phyloP scores from a whole-genome alignment of 129 eudicot genomes.

The Escallonia herrerae region DNA sequence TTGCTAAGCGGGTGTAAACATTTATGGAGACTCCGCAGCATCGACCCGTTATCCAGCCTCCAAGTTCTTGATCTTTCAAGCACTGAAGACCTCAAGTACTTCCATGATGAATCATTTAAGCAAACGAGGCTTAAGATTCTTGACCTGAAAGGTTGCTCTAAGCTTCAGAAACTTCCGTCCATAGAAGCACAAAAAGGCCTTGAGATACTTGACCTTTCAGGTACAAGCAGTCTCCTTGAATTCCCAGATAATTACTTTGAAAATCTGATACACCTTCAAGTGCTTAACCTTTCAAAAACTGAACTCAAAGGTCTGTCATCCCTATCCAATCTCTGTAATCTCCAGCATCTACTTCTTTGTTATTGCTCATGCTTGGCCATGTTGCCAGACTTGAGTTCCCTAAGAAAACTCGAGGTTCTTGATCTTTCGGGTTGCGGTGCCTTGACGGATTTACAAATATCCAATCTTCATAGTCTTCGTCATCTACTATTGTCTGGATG shows the following conservation, averaged over 20 bases:
- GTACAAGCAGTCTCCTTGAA: constrained; percentile 14
- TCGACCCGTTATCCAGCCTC: constrained; percentile 25
- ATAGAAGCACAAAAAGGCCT: constrained; percentile 23
- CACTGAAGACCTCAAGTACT: constrained; percentile 19
- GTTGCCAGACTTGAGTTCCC: constrained; percentile 21
- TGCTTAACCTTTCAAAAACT: constrained; percentile 40
- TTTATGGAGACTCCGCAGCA: constrained; percentile 34
- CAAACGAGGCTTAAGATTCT: constrained; percentile 25
- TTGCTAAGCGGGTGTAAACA: constrained; percentile 26
- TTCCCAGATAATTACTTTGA: constrained; percentile 24
- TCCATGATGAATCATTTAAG: constrained; percentile 31
- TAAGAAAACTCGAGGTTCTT: constrained; percentile 33
- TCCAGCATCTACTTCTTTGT: constrained; percentile 32
- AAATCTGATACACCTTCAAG: constrained; percentile 20
- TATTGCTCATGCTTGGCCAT: constrained; percentile 16
- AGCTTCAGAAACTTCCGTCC: constrained; percentile 12
- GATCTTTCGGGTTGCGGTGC: constrained; percentile 33
- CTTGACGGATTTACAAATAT: constrained; percentile 12
- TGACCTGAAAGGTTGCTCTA: constrained; percentile 26
- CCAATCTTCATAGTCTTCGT: too few relatives aligned
- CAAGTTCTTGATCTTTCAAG: constrained; percentile 45
- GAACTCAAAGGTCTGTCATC: constrained; percentile 21
- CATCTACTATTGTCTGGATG: too few relatives aligned
- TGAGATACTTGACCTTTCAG: constrained; percentile 44
- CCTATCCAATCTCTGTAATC: constrained; percentile 25